Evolutionary conservation across 1,284 basidiomycete species (phyloP).

Genomic region (Tilletiaria anomala): DNA sequence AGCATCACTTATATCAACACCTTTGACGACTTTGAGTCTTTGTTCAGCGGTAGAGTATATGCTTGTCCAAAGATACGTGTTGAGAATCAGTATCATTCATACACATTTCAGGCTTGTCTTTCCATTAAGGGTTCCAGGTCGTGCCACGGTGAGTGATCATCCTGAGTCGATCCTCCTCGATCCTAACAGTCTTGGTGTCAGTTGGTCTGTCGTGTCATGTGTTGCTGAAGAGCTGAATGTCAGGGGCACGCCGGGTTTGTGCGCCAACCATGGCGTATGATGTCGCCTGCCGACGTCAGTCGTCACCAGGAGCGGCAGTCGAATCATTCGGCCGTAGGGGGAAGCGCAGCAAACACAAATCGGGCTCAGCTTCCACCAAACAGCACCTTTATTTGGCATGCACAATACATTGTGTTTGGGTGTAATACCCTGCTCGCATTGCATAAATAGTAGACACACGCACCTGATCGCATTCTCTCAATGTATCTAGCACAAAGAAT

Average conservation of each 20-base stretch:
- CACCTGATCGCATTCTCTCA: too few relatives aligned
- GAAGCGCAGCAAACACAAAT: too few relatives aligned
- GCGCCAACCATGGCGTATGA: conserved; percentile 53
- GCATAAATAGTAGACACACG: too few relatives aligned
- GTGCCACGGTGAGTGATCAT: conserved; percentile 70
- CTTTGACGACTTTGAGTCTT: conserved; percentile 49
- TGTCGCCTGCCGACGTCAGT: too few relatives aligned
- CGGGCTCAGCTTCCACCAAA: too few relatives aligned
- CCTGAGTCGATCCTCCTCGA: conserved; percentile 51
- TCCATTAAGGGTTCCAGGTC: conserved; percentile 58
- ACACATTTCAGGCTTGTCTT: conserved; percentile 50
- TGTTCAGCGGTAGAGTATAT: conserved; percentile 63
- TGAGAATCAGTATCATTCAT: conserved; percentile 47
- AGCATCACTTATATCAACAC: conserved; percentile 61
- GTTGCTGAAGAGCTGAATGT: conserved; percentile 4
- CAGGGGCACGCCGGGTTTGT: conserved; percentile 53
- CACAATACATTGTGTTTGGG: too few relatives aligned
- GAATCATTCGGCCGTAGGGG: too few relatives aligned
- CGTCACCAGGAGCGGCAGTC: too few relatives aligned
- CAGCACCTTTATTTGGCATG: too few relatives aligned
- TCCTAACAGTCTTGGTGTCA: conserved; percentile 41
- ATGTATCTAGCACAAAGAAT: too few relatives aligned
- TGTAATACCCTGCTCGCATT: too few relatives aligned
- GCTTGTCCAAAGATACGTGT: background rate
- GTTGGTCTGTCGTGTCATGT: conserved; percentile 21